Percentiles rank a stretch among this genome's conserved stretches.
Conservation (phyloP, 768 basidiomycete species). For the Lyophyllum shimeji region DNA sequence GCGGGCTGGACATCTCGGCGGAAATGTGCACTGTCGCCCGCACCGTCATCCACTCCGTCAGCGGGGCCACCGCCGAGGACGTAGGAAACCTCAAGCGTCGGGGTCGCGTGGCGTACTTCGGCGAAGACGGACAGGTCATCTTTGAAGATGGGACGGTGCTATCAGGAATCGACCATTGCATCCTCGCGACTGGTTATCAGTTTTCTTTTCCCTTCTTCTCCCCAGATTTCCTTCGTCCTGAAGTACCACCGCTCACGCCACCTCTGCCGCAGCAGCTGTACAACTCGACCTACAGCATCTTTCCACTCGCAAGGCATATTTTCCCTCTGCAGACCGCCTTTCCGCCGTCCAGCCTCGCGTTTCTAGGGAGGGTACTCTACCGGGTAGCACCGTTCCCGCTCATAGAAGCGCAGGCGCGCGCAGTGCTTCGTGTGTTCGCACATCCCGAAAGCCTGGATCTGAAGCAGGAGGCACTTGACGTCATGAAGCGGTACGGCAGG, state of each 20-base stretch:
- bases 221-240: constrained; percentile 26
- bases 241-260: constrained; percentile 44
- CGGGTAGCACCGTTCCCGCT: constrained; percentile 73
- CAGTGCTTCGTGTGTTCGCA: constrained; percentile 54
- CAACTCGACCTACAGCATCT: constrained; percentile 68
- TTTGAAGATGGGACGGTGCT: constrained; percentile 63
- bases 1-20: constrained; percentile 63
- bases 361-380: constrained; percentile 61
- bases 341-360: constrained; percentile 55
- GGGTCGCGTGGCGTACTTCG: constrained; percentile 42
- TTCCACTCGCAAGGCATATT: constrained; percentile 69
- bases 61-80: constrained; percentile 31
- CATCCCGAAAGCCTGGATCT: constrained; percentile 50
- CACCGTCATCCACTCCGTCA: constrained; percentile 57
- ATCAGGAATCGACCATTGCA: constrained; percentile 54
- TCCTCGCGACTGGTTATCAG: constrained; percentile 79
- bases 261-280: constrained; percentile 50
- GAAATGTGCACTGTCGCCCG: constrained; percentile 50
- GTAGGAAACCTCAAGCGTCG: constrained; percentile 38
- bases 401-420: constrained; percentile 75
- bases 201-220: constrained; percentile 62
- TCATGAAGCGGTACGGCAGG: constrained; percentile 47
- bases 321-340: constrained; percentile 57
- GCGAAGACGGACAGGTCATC: constrained; percentile 41
- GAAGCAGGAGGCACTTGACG: constrained; percentile 43